Base-by-base conservation (phyloP, 2,329 filamentous ascomycete genomes). In the Passalora sequoiae region DNA sequence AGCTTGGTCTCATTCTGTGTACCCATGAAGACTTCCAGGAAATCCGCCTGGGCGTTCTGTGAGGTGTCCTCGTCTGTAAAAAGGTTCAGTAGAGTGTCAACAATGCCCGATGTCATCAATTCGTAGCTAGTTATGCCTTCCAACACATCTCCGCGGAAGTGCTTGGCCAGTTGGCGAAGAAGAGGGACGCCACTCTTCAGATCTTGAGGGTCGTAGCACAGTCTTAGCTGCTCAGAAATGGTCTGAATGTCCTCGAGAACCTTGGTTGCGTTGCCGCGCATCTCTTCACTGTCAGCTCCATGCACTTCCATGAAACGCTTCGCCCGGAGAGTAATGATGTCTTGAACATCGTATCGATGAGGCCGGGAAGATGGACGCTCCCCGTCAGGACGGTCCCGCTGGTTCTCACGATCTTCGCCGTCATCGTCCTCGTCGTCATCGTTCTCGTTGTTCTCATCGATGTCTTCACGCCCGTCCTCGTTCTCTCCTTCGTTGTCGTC, bases 91-190 rank as follows among this genome's bases (percentile, higher is more conserved):
- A 98, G 72, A 7, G 87, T 81, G 32, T 86, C 80, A 8, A 98
- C 89, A 43, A 98, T 80, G 13, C 89, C 87, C 1, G 92, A 97
- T 21, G 86, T 88, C 40, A 97, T 78, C 22, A 98, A 72, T 63
- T 98, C 92, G 36, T 91, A 89, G 66, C 92, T 98, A 1, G 92
- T 98, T 40, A 96, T 89, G 62, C 88, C 94, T 60, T 95, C 86
- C 41, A 95, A 67, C 1, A 92, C 84, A 66, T 96, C 86, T 0
- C 84, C 82, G 58, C 94, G 84, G 57, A 98, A 98, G 60, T 92
- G 89, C 3, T 78, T 76, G 1, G 89, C 87, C 45, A 98, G 70
- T 38, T 76, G 79, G 22, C 74, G 71, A 66, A 97, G 97, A 0
- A 95, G 71, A 2, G 74, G 69, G 22, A 74, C 70, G 8, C 85